A percentile compares a stretch with the other conserved stretches of the same genome.
These are phyloP conservation scores for Populus pruinosa DNA, from an alignment of 345 rosid genomes.

Conservation along the genomic window DNA sequence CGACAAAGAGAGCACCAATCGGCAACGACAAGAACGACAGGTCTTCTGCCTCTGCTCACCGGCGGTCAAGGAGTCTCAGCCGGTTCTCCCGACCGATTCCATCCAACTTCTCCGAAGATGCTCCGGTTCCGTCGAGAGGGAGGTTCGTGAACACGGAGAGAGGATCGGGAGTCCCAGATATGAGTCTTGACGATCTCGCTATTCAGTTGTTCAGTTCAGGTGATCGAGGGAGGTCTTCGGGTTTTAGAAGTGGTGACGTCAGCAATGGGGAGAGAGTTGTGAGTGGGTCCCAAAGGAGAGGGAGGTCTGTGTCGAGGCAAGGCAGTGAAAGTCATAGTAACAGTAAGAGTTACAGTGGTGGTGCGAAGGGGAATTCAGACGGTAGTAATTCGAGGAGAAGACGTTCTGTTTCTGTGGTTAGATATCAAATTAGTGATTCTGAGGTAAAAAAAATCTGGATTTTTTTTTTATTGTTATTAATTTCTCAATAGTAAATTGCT, in stretches of 20 bases:
- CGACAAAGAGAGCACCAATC: slow-evolving; percentile 45
- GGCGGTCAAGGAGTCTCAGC: slow-evolving; percentile 83
- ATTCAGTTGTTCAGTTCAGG: slow-evolving; percentile 55
- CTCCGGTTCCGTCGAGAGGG: slow-evolving; percentile 54
- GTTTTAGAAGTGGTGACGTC: slow-evolving; percentile 31
- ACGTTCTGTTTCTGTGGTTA: slow-evolving; percentile 71
- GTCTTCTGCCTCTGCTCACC: slow-evolving; percentile 45
- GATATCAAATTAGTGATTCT: slow-evolving; percentile 61
- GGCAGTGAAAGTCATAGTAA: slow-evolving; percentile 23
- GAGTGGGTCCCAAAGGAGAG: slow-evolving; percentile 55
- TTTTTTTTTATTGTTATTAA: too few species aligned
- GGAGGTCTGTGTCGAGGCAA: slow-evolving; percentile 83
- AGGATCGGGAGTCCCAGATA: slow-evolving; percentile 81
- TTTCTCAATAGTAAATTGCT: background rate
- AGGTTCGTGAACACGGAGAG: slow-evolving; percentile 77
- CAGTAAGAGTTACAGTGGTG: slow-evolving; percentile 27
- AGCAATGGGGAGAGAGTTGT: slow-evolving; percentile 24
- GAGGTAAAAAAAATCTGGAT: slow-evolving; percentile 43
- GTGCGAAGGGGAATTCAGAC: slow-evolving; percentile 42
- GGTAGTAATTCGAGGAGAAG: slow-evolving; percentile 47
- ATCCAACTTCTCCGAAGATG: slow-evolving; percentile 31
- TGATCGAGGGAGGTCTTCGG: slow-evolving; percentile 48
- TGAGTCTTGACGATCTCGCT: slow-evolving; percentile 83
- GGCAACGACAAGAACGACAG: slow-evolving; percentile 20
- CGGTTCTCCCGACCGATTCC: slow-evolving; percentile 59